Base-by-base conservation (phyloP, 1,284 basidiomycete species). In the Irpex lacteus region DNA sequence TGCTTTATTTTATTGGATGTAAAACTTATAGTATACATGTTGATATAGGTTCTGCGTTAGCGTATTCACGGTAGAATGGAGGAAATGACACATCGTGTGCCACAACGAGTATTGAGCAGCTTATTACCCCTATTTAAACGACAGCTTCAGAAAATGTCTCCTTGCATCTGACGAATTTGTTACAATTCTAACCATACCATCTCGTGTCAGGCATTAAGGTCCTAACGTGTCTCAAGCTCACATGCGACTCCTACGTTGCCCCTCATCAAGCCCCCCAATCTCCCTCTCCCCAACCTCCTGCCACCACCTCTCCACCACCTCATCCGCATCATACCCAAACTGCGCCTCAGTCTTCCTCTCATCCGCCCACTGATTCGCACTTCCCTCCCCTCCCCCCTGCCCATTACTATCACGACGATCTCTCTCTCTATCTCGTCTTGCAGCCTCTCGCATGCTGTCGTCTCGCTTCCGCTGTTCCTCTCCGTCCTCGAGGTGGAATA, bases 401-500 rank as follows among this genome's bases (percentile, higher is more conserved):
- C n/a, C n/a, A n/a, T n/a, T n/a, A 67, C 54, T 63, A 63, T 47
- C 5, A 34, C 32, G 1, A 1, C 5, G 5, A 6, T 65, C 54
- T 6, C 32, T 32, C 13, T n/a, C n/a, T 4, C 18, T 5, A 15
- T 56, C 19, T 37, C 18, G 11, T 4, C 34, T 4, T 80, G 82
- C 84, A 19, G 81, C 82, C 5, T 62, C 63, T 8, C 75, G 76
- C 85, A 87, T 87, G 4, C 79, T 74, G 9, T 66, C 67, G 63
- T 88, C 86, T 8, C 87, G 76, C 44, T 70, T 71, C 58, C 78
- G 70, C 63, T 88, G 87, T 60, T 80, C 82, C 1, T 80, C 80
- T 0, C 86, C 85, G 63, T 87, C 86, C 0, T 75, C 75, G 0
- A 86, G 70, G 68, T 87, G 85, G 72, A 86, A 86, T 34, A 82